Conservation (phyloP, 441 rosid species). For the Kokia cookei region DNA sequence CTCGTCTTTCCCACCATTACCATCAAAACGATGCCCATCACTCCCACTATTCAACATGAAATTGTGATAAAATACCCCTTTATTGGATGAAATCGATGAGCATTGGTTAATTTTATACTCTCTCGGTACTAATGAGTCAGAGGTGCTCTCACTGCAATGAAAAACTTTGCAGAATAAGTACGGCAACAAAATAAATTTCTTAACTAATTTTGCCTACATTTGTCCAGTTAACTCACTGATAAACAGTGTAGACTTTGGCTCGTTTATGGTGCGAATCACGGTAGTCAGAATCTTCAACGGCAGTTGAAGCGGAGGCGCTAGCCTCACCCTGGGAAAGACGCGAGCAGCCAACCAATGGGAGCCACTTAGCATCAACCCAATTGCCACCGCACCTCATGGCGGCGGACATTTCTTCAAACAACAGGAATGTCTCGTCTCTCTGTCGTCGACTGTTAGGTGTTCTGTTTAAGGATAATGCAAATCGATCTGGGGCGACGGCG, state of each 20-base stretch:
- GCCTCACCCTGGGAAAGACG: slow-evolving; percentile 42
- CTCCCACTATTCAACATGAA: slow-evolving; percentile 52
- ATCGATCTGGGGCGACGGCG: background rate
- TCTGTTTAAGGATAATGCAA: background rate
- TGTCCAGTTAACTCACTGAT: slow-evolving; percentile 41
- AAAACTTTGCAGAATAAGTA: slow-evolving; percentile 12
- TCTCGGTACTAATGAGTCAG: slow-evolving; percentile 33
- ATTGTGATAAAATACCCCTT: slow-evolving; percentile 48
- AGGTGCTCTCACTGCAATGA: slow-evolving; percentile 41
- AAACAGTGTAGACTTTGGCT: slow-evolving; percentile 54
- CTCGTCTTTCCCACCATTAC: slow-evolving; percentile 38
- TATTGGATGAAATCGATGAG: slow-evolving; percentile 29
- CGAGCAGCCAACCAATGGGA: slow-evolving; percentile 12
- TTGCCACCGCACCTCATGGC: slow-evolving; percentile 21
- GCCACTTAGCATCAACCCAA: slow-evolving; percentile 24
- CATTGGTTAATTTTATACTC: slow-evolving; percentile 26
- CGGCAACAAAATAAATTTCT: background rate
- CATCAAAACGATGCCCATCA: slow-evolving; percentile 31
- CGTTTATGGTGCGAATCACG: slow-evolving; percentile 72
- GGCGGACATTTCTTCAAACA: slow-evolving; percentile 36
- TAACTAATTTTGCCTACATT: background rate
- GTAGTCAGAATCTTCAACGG: slow-evolving; percentile 27
- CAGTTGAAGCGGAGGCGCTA: slow-evolving; percentile 31
- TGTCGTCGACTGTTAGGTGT: background rate
- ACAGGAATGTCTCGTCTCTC: slow-evolving; percentile 12